Percentiles rank a stretch among this genome's conserved stretches.
Conservation (phyloP, 2,329 filamentous ascomycete species). For the Cercospora berteroae region DNA sequence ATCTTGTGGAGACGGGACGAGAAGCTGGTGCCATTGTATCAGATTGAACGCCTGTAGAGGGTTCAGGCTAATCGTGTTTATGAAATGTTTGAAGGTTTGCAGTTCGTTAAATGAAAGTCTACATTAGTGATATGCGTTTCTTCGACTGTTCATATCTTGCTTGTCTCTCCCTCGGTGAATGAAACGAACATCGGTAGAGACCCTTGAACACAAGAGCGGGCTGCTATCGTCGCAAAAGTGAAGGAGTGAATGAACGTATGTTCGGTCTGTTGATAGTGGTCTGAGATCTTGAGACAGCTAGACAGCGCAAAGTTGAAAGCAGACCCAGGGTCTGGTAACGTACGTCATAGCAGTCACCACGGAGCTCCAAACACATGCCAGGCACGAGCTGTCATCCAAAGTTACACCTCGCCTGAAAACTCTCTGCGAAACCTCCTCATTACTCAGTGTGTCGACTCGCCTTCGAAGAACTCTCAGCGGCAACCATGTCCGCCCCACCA, state of each 20-base stretch:
- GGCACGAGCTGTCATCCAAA: slow-evolving; percentile 4
- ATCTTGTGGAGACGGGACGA: slow-evolving; percentile 7
- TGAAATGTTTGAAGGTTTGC: not conserved
- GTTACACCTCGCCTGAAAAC: not conserved
- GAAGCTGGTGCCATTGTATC: slow-evolving; percentile 11
- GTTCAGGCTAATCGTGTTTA: not conserved
- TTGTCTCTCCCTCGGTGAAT: not conserved
- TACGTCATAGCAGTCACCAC: not conserved
- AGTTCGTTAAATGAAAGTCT: not conserved
- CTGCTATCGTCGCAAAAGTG: too few relatives aligned
- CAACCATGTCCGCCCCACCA: slow-evolving; percentile 32
- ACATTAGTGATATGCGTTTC: not conserved
- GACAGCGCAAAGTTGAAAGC: not conserved
- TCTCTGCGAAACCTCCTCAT: not conserved
- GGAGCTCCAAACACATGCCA: not conserved
- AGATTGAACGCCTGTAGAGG: not conserved
- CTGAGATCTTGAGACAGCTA: not conserved
- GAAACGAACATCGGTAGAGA: not conserved
- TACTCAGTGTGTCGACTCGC: not conserved
- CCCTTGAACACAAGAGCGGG: too few relatives aligned
- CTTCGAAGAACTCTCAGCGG: not conserved
- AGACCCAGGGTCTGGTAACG: not conserved
- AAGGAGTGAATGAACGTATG: not conserved
- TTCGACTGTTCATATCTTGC: not conserved
- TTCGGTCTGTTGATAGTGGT: not conserved